phyloP scores from a whole-genome alignment of 208 protist genomes.

The Lotmaria passim region DNA sequence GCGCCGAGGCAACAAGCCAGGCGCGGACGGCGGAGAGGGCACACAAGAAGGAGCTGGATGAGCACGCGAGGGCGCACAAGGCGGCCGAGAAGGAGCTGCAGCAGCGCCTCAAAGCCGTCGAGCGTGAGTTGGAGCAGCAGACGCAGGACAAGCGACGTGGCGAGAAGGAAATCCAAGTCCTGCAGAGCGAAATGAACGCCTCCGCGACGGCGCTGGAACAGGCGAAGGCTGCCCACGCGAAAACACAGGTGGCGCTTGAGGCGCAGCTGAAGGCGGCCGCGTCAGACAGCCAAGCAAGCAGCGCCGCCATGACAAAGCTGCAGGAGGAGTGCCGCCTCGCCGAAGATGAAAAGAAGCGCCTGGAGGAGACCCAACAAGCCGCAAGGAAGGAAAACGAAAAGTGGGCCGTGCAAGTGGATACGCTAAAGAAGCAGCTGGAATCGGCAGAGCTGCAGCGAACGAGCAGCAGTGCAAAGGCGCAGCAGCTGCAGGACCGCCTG shows the following conservation, averaged over 20 bases:
- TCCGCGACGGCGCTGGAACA: background rate
- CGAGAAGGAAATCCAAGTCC: constrained; percentile 19
- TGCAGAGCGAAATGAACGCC: constrained; percentile 14
- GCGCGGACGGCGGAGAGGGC: background rate
- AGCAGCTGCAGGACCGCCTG: background rate
- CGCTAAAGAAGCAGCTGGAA: constrained; percentile 4
- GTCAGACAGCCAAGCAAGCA: background rate
- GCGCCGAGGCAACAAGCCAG: background rate
- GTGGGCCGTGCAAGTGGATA: background rate
- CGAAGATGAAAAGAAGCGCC: constrained; percentile 7
- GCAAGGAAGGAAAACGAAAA: constrained; percentile 10
- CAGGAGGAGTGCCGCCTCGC: constrained; percentile 12
- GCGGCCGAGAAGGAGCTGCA: constrained; percentile 18
- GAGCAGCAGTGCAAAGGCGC: background rate
- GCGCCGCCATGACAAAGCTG: constrained; percentile 8
- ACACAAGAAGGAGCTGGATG: constrained; percentile 18
- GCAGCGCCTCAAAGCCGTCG: constrained; percentile 9
- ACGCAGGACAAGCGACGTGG: constrained; percentile 8
- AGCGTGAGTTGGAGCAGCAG: constrained; percentile 14
- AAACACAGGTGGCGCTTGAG: constrained; percentile 2
- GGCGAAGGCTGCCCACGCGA: constrained; percentile 3
- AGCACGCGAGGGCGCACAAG: constrained; percentile 1
- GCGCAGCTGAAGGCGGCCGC: constrained; percentile 10
- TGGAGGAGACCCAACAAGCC: constrained; percentile 1
- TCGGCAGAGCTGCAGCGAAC: background rate